phyloP scores from a whole-genome alignment of 192 early-diverging fungal species.

The Backusella parvicylindrica region DNA sequence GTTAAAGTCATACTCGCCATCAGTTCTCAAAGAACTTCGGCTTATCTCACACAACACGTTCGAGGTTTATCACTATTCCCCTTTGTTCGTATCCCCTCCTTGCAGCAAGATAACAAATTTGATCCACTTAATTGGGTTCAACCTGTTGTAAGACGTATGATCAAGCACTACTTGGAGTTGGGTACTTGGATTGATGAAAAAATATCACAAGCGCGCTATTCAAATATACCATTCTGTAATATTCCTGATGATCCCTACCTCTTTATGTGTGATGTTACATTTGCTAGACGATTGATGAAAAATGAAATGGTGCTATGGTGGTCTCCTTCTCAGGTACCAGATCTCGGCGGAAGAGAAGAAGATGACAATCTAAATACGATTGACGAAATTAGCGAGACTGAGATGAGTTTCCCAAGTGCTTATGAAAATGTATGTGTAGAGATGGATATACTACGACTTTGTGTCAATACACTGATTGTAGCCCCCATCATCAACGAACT shows the following conservation, averaged over 20 bases:
- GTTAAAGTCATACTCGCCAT: constrained; percentile 73
- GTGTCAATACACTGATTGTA: constrained; percentile 81
- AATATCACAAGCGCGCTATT: constrained; percentile 71
- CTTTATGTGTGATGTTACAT: constrained; percentile 80
- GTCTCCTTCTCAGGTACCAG: constrained; percentile 74
- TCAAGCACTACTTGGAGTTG: constrained; percentile 72
- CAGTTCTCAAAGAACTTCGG: constrained; percentile 52
- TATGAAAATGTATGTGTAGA: constrained; percentile 85
- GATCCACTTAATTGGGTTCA: constrained; percentile 86
- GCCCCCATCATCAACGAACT: constrained; percentile 74
- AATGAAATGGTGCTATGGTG: constrained; percentile 90
- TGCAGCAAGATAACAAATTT: constrained; percentile 67
- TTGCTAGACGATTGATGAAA: constrained; percentile 76
- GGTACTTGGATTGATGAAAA: constrained; percentile 73
- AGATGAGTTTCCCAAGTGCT: constrained; percentile 72
- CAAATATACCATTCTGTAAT: constrained; percentile 90
- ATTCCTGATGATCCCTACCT: constrained; percentile 78
- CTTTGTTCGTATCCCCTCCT: constrained; percentile 60
- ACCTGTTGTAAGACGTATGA: constrained; percentile 64
- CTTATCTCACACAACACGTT: constrained; percentile 39
- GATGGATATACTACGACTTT: constrained; percentile 75
- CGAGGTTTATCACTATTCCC: constrained; percentile 68
- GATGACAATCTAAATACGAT: constrained; percentile 64
- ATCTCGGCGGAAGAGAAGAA: constrained; percentile 83
- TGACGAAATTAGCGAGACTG: constrained; percentile 58